Base-by-base conservation (phyloP, 2,329 filamentous ascomycete genomes). In the Teratosphaeria destructans region DNA sequence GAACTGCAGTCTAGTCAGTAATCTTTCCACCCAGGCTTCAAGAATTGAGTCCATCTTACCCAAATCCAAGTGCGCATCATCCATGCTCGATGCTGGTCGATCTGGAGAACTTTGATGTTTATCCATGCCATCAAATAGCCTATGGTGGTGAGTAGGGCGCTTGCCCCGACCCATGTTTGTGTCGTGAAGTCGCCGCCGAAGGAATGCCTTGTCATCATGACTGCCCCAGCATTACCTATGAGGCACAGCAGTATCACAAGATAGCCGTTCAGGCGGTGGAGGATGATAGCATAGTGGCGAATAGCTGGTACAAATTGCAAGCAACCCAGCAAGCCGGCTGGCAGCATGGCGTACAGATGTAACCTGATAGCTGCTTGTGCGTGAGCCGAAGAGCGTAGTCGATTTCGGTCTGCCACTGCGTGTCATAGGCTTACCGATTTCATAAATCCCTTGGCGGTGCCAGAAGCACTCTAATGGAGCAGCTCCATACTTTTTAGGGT, bases 11-110 rank as follows among this genome's bases (percentile, higher is more conserved):
- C 3, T 26, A 11, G 52, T 53, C 27, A 53, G 52, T 53, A 53
- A 4, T 26, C 11, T 11, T 26, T 23, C 19, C 11, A 19, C 3
- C 11, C 11, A 12, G 19, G 52, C 19, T 16, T 16, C 19, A 12
- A 8, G 8, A 5, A 32, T 53, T 23, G 52, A 19, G 14, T 12
- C 6, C 11, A 19, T 55, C 54, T 35, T 52, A 58, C 77, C 76
- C 80, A 63, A 26, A 57, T 61, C 68, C 64, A 68, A 7, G 65
- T 76, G 27, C 84, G 69, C 37, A 86, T 65, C 83, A 86, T 86
- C 83, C 83, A 86, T 2, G 81, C 81, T 1, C 84, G 76, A 61
- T 86, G 84, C 65, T 85, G 79, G 37, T 85, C 82, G 54, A 88
- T 82, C 66, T 85, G 83, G 1, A 85, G 70, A 2, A 75, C 72